A percentile compares a stretch with the other conserved stretches of the same genome.
These are phyloP conservation scores for Laetiporus sulphureus DNA, from an alignment of 1,284 basidiomycete genomes.

Conservation along the genomic window DNA sequence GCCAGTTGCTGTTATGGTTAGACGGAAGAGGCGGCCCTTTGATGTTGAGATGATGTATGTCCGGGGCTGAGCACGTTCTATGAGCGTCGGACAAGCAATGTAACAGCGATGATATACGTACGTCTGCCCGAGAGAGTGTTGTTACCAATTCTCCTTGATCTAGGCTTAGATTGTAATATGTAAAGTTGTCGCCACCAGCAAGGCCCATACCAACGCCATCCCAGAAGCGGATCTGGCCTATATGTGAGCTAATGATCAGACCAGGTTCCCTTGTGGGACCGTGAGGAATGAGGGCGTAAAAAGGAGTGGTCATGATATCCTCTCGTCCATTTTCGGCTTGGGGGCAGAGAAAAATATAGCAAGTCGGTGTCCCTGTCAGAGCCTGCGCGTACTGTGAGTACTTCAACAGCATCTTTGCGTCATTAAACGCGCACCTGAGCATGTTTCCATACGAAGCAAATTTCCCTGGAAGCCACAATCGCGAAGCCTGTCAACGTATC, in stretches of 20 bases:
- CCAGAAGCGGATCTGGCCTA: conserved; percentile 70
- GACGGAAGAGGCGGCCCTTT: conserved; percentile 55
- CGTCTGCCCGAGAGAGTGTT: conserved; percentile 56
- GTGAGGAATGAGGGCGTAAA: conserved; percentile 65
- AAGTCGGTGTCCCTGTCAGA: conserved; percentile 62
- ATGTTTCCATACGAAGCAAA: conserved; percentile 81
- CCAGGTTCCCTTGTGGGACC: conserved; percentile 69
- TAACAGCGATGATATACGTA: no score
- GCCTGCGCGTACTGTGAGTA: conserved; percentile 32
- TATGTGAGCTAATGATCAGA: conserved; percentile 59
- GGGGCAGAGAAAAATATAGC: conserved; percentile 76
- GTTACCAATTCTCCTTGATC: conserved; percentile 55
- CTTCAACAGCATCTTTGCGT: conserved; percentile 3
- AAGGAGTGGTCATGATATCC: conserved; percentile 43
- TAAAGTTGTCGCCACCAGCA: conserved; percentile 70
- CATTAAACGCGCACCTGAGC: conserved; percentile 57
- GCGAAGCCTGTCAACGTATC: conserved; percentile 69
- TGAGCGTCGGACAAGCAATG: no score
- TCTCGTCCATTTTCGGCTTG: conserved; percentile 27
- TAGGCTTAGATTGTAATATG: conserved; percentile 44
- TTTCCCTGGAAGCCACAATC: conserved; percentile 60
- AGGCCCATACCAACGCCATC: conserved; percentile 75
- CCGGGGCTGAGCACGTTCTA: conserved; percentile 57
- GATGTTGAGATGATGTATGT: conserved; percentile 66
- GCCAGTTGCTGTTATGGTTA: conserved; percentile 57